Evolutionary conservation across 2,329 filamentous ascomycete species (phyloP), one percentile per base, ranked within the genome.

Genomic region (Sclerotinia subarctica): DNA sequence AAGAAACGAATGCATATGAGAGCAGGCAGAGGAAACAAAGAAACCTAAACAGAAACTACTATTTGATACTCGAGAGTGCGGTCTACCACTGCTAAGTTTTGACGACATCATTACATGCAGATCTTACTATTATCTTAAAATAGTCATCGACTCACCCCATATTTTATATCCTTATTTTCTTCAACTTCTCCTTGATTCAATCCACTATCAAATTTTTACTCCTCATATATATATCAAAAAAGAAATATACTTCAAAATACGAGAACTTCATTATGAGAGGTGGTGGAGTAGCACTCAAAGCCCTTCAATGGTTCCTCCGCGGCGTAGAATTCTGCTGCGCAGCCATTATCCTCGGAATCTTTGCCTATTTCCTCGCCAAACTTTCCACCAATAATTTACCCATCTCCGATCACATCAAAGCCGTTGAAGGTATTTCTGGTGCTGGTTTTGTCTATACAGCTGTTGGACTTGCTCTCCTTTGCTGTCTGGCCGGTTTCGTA

Each of bases 281-380:
- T 69, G 82, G 82, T 56, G 86, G 88, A 71, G 78, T 88, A 70
- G 82, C 86, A 74, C 86, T 96, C 74, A 92, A 92, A 75, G 80
- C 85, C 65, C 79, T 85, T 58, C 90, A 92, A 76, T 90, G 90
- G 78, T 83, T 89, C 77, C 81, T 96, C 75, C 91, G 94, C 73
- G 80, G 85, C 72, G 80, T 97, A 68, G 87, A 92, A 75, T 90
- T 96, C 79, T 83, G 86, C 77, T 91, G 88, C 78, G 84, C 90
- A 11, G 87, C 84, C 69, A 84, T 96, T 72, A 85, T 94, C 70
- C 85, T 97, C 70, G 90, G 86, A 73, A 86, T 95, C 75, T 94
- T 90, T 83, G 89, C 88, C 62, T 97, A 96, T 83, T 96, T 93
- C 83, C 86, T 97, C 62, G 87, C 90, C 11, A 85, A 90, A 11